Evolutionary conservation across 2,329 filamentous ascomycete species (phyloP).

Genomic region (Cercospora zeina): DNA sequence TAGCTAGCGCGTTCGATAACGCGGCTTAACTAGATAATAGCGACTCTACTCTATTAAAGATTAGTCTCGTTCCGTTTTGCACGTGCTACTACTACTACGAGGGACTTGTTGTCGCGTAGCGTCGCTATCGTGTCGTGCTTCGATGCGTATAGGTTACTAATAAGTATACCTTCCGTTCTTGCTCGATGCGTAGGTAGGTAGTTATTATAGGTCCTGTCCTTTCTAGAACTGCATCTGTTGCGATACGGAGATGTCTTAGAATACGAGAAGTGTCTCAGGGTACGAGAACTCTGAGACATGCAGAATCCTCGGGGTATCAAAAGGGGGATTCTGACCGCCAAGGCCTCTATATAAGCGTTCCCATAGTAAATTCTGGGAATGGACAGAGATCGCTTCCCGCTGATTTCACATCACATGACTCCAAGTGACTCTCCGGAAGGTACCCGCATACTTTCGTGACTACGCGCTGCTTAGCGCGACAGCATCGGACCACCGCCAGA

Average conservation of each 20-base stretch:
- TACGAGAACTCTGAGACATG: too few species aligned
- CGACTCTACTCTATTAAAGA: neutral
- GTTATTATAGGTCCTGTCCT: neutral
- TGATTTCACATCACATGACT: too few species aligned
- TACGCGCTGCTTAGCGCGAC: too few species aligned
- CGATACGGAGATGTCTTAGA: too few species aligned
- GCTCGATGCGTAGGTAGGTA: neutral
- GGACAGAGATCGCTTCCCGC: too few species aligned
- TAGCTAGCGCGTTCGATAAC: neutral
- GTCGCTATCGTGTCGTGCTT: neutral
- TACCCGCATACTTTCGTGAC: too few species aligned
- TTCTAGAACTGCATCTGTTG: conserved; percentile 12
- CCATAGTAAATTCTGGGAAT: too few species aligned
- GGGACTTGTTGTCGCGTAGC: neutral
- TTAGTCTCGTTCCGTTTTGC: neutral
- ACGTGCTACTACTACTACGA: neutral
- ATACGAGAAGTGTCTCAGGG: too few species aligned
- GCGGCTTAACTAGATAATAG: neutral
- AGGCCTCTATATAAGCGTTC: too few species aligned
- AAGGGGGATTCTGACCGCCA: too few species aligned
- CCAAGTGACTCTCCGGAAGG: too few species aligned
- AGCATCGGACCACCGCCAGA: conserved; percentile 2
- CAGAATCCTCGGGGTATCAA: too few species aligned
- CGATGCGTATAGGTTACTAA: conserved; percentile 9
- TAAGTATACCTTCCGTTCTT: conserved; percentile 4